A percentile compares a stretch with the other conserved stretches of the same genome.
These are phyloP conservation scores for Phytophthora pini DNA, from an alignment of 352 stramenopile species.

Conservation along the genomic window DNA sequence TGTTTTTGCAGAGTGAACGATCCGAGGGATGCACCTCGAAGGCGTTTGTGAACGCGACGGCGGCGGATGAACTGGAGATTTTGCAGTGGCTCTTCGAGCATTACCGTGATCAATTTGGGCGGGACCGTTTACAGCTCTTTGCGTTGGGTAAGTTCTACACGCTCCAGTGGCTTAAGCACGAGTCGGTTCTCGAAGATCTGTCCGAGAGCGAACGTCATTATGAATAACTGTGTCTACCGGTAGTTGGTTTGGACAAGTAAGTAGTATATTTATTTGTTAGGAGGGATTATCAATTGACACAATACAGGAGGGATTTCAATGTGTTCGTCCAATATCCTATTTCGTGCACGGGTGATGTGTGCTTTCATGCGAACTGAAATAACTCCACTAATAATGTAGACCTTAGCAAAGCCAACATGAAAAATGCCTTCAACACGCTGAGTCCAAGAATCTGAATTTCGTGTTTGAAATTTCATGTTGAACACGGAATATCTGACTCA, in stretches of 20 bases:
- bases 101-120: conserved; percentile 33
- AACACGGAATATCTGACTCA: conserved; percentile 14
- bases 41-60: conserved; percentile 49
- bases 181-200: conserved; percentile 30
- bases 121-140: conserved; percentile 43
- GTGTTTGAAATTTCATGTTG: conserved; percentile 28
- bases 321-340: not conserved
- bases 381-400: not conserved
- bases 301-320: conserved; percentile 22
- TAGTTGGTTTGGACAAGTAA: conserved; percentile 28
- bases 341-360: not conserved
- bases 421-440: conserved; percentile 13
- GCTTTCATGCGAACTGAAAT: not conserved
- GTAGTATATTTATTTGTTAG: conserved; percentile 42
- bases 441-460: conserved; percentile 3
- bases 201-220: conserved; percentile 35
- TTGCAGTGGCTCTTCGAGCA: conserved; percentile 48
- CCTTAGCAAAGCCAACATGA: not conserved
- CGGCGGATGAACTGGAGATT: conserved; percentile 42
- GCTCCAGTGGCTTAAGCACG: conserved; percentile 45
- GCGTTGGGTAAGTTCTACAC: conserved; percentile 48
- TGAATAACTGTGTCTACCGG: conserved; percentile 27
- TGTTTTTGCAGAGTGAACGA: conserved; percentile 39
- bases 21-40: conserved; percentile 31
- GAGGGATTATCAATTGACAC: conserved; percentile 31